Conservation (phyloP, 176 grass and related monocot genomes). For the Cenchrus americanus region DNA sequence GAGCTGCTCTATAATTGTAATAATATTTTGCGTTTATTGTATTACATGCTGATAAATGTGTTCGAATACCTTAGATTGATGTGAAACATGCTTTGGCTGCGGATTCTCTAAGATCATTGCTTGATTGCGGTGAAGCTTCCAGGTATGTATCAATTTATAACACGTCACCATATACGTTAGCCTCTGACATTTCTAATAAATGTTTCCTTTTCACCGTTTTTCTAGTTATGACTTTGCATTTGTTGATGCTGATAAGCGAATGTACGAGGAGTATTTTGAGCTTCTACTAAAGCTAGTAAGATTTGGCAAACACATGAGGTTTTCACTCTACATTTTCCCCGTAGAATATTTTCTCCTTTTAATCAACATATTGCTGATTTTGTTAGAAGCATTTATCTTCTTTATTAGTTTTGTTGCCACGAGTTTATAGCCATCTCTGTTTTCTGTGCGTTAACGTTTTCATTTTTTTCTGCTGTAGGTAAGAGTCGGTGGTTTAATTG, state of each 20-base stretch:
- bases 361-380: not conserved
- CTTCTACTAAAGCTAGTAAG: conserved; percentile 90
- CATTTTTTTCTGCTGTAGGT: conserved; percentile 56
- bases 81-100: conserved; percentile 75
- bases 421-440: not conserved
- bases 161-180: conserved; percentile 3
- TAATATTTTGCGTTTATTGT: not conserved
- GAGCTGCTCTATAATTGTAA: not conserved
- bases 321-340: not conserved
- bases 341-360: not conserved
- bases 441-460: not conserved
- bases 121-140: conserved; percentile 73
- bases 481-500: conserved; percentile 82
- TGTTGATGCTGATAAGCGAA: conserved; percentile 93
- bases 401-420: not conserved
- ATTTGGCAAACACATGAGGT: not conserved
- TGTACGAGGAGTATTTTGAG: conserved; percentile 89
- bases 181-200: conserved; percentile 24
- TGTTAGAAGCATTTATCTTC: not conserved
- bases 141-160: conserved; percentile 53
- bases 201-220: conserved; percentile 21
- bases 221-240: conserved; percentile 97
- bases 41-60: conserved; percentile 32
- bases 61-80: conserved; percentile 69
- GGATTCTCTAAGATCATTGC: conserved; percentile 75